Conservation (phyloP, 2,329 filamentous ascomycete genomes). For the Verticillium tricorpus region DNA sequence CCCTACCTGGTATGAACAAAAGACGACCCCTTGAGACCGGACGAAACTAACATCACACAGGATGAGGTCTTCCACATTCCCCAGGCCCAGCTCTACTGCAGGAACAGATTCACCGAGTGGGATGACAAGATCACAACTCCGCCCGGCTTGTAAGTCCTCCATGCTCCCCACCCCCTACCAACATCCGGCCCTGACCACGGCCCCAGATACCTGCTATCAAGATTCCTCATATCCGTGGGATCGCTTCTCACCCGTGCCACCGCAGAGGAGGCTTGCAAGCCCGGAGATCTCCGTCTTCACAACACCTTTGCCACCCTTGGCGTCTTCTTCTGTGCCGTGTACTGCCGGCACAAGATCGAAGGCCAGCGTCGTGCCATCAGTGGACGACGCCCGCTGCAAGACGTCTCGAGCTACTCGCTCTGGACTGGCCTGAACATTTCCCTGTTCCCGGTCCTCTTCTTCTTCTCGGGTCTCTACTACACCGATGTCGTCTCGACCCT, state of each 20-base stretch:
- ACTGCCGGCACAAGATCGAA: slow-evolving; percentile 50
- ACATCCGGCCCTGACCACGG: neutral
- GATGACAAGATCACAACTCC: slow-evolving; percentile 97
- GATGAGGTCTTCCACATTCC: slow-evolving; percentile 88
- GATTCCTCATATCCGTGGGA: slow-evolving; percentile 13
- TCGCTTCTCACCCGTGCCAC: neutral
- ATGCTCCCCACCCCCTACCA: too few species aligned
- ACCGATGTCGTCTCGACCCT: slow-evolving; percentile 84
- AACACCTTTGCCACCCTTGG: slow-evolving; percentile 41
- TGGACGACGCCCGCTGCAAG: slow-evolving; percentile 6
- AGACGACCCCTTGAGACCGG: neutral
- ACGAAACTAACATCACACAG: slow-evolving; percentile 33
- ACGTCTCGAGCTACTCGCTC: slow-evolving; percentile 36
- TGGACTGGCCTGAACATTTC: slow-evolving; percentile 74
- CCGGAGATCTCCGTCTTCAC: slow-evolving; percentile 22
- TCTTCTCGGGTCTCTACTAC: slow-evolving; percentile 94
- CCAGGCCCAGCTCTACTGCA: slow-evolving; percentile 84
- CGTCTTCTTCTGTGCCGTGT: slow-evolving; percentile 40
- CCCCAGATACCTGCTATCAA: slow-evolving; percentile 41
- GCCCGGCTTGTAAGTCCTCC: slow-evolving; percentile 64
- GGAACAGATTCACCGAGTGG: slow-evolving; percentile 71
- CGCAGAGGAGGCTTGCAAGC: neutral
- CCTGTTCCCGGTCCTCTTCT: slow-evolving; percentile 87
- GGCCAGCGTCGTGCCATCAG: slow-evolving; percentile 24
- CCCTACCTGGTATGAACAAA: slow-evolving; percentile 44